These are phyloP conservation scores for Ganoderma sp. DNA, from an alignment of 1,284 basidiomycete genomes.

Conservation along the genomic window DNA sequence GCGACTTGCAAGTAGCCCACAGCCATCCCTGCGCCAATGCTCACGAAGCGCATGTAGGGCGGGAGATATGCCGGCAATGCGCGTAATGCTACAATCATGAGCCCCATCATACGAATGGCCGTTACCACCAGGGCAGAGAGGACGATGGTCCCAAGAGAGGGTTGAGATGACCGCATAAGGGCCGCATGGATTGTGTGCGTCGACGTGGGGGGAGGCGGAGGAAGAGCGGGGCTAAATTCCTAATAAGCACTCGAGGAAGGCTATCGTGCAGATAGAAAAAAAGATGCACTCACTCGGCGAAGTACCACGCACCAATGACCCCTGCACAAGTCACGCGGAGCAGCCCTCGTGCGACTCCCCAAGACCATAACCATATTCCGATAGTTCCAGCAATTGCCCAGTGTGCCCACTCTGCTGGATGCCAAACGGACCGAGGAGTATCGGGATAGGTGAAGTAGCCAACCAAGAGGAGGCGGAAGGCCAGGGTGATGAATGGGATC, in stretches of 20 bases:
- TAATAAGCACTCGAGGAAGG: background rate
- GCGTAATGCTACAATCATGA: slow-evolving; percentile 57
- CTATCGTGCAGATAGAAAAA: background rate
- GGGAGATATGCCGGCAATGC: slow-evolving; percentile 62
- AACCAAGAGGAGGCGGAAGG: slow-evolving; percentile 81
- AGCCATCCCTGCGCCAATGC: slow-evolving; percentile 48
- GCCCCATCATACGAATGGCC: slow-evolving; percentile 59
- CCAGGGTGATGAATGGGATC: slow-evolving; percentile 85
- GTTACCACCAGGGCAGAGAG: slow-evolving; percentile 81
- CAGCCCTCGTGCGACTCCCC: slow-evolving; percentile 86
- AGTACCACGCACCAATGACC: slow-evolving; percentile 93
- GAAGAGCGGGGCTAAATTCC: slow-evolving; percentile 51
- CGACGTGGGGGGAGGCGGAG: slow-evolving; percentile 57
- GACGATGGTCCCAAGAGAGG: slow-evolving; percentile 81
- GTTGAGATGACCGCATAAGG: slow-evolving; percentile 78
- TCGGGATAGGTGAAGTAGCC: slow-evolving; percentile 59
- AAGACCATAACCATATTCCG: slow-evolving; percentile 87
- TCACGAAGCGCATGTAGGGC: slow-evolving; percentile 50
- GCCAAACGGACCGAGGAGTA: slow-evolving; percentile 62
- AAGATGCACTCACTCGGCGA: slow-evolving; percentile 67
- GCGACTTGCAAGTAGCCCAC: slow-evolving; percentile 64
- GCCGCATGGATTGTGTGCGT: slow-evolving; percentile 81
- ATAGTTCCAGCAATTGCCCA: slow-evolving; percentile 79
- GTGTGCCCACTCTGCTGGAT: slow-evolving; percentile 80
- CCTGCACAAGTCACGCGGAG: slow-evolving; percentile 81